Evolutionary conservation across 2,329 filamentous ascomycete genomes (phyloP).

Genomic region (Venturiaceae sp.): DNA sequence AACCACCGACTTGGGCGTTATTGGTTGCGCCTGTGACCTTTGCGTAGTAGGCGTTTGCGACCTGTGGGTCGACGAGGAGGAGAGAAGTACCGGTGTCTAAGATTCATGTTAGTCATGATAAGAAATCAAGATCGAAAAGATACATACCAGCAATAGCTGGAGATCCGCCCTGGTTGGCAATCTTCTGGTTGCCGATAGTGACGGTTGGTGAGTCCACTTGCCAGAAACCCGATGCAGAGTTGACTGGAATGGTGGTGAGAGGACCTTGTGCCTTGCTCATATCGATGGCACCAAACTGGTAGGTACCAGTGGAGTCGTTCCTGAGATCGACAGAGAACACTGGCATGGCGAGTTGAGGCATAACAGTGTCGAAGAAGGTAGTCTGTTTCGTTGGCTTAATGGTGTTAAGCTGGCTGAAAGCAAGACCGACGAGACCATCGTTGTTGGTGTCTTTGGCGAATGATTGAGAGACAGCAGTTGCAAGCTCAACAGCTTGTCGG

Average conservation of each 20-base stretch:
- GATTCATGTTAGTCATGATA: neutral
- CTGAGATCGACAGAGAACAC: slow-evolving; percentile 64
- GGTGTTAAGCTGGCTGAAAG: slow-evolving; percentile 56
- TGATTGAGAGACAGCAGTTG: slow-evolving; percentile 45
- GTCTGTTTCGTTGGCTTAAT: slow-evolving; percentile 53
- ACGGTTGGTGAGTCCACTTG: slow-evolving; percentile 51
- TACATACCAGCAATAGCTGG: slow-evolving; percentile 30
- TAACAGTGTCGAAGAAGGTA: slow-evolving; percentile 67
- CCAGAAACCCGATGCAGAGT: slow-evolving; percentile 59
- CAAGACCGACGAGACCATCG: slow-evolving; percentile 62
- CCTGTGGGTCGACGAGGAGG: slow-evolving; percentile 45
- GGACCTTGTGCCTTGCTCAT: slow-evolving; percentile 50
- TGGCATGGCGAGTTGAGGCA: slow-evolving; percentile 49
- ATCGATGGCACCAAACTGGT: slow-evolving; percentile 68
- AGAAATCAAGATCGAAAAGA: neutral
- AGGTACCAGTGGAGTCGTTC: slow-evolving; percentile 50
- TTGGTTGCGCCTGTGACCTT: slow-evolving; percentile 28
- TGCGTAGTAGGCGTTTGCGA: slow-evolving; percentile 38
- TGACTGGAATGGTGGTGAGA: slow-evolving; percentile 52
- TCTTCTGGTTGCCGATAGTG: slow-evolving; percentile 43
- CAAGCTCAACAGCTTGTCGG: slow-evolving; percentile 58
- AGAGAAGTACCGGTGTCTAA: slow-evolving; percentile 51
- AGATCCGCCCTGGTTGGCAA: slow-evolving; percentile 40
- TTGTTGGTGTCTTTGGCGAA: slow-evolving; percentile 52
- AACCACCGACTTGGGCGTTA: slow-evolving; percentile 28